Conservation (phyloP, 306 rosid species). For the Neltuma alba region DNA sequence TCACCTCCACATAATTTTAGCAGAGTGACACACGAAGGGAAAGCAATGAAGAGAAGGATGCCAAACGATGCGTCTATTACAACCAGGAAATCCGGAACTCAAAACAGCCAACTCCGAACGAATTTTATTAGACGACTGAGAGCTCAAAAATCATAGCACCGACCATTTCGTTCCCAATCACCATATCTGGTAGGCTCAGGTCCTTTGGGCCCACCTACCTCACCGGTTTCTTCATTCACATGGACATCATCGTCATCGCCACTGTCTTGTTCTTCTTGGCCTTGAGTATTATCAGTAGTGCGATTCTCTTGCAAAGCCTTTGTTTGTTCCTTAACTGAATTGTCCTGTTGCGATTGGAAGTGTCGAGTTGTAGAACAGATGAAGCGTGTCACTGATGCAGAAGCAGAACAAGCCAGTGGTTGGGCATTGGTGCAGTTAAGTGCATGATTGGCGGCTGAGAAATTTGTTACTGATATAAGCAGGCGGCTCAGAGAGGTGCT, state of each 20-base stretch:
- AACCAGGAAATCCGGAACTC: neutral
- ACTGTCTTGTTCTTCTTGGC: conserved; percentile 18
- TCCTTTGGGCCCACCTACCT: conserved; percentile 92
- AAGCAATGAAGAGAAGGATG: neutral
- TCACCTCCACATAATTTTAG: neutral
- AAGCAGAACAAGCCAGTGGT: conserved; percentile 35
- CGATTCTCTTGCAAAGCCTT: conserved; percentile 10
- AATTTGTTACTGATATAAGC: conserved; percentile 5
- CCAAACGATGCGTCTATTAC: neutral
- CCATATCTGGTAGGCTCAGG: conserved; percentile 95
- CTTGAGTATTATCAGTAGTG: conserved; percentile 12
- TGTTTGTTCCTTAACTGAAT: conserved; percentile 16
- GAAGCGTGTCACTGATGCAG: conserved; percentile 46
- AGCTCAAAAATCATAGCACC: conserved; percentile 85
- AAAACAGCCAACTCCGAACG: neutral
- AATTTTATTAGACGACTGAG: neutral
- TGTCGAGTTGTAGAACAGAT: conserved; percentile 37
- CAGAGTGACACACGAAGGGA: neutral
- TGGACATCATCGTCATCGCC: conserved; percentile 25
- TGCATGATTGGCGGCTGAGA: conserved; percentile 29
- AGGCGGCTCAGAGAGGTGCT: conserved; percentile 34
- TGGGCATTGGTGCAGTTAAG: conserved; percentile 32
- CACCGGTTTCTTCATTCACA: conserved; percentile 59
- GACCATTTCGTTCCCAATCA: conserved; percentile 94
- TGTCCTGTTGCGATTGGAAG: conserved; percentile 26